phyloP scores from a whole-genome alignment of 371 early-diverging fungal genomes.

The Mortierella sp. region DNA sequence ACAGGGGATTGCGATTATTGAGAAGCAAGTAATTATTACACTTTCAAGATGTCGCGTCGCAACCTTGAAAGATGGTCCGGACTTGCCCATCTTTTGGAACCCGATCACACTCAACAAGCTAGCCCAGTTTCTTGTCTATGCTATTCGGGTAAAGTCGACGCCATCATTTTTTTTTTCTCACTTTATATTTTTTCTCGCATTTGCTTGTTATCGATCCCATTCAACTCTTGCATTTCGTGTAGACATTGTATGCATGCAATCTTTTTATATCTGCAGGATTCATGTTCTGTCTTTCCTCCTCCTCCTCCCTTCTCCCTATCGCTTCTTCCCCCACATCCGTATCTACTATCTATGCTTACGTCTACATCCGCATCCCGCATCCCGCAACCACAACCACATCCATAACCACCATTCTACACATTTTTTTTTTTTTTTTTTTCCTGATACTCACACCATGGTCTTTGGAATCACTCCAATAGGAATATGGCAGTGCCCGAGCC shows the following conservation, averaged over 20 bases:
- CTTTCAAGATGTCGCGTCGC: constrained; percentile 77
- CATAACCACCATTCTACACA: not conserved
- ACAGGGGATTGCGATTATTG: constrained; percentile 80
- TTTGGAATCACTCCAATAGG: constrained; percentile 41
- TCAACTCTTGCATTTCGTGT: not conserved
- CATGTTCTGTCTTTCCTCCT: too few relatives aligned
- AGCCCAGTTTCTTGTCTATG: constrained; percentile 81
- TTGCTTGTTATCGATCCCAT: not conserved
- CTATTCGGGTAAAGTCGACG: constrained; percentile 69
- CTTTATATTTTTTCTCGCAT: too few relatives aligned
- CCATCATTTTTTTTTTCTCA: not conserved
- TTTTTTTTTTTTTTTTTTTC: not conserved
- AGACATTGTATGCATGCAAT: not conserved
- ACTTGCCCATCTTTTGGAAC: constrained; percentile 66
- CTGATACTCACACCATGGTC: not conserved
- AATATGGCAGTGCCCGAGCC: constrained; percentile 55
- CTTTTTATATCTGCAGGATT: too few relatives aligned
- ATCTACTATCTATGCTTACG: too few relatives aligned
- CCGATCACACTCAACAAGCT: constrained; percentile 74
- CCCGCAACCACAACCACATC: too few relatives aligned
- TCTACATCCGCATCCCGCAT: too few relatives aligned
- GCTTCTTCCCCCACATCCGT: too few relatives aligned
- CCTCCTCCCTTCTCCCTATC: too few relatives aligned
- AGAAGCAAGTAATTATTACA: constrained; percentile 75
- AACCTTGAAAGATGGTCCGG: constrained; percentile 68